These are phyloP conservation scores for Fusarium sp. DNA, from an alignment of 2,329 filamentous ascomycete species.

Conservation along the genomic window DNA sequence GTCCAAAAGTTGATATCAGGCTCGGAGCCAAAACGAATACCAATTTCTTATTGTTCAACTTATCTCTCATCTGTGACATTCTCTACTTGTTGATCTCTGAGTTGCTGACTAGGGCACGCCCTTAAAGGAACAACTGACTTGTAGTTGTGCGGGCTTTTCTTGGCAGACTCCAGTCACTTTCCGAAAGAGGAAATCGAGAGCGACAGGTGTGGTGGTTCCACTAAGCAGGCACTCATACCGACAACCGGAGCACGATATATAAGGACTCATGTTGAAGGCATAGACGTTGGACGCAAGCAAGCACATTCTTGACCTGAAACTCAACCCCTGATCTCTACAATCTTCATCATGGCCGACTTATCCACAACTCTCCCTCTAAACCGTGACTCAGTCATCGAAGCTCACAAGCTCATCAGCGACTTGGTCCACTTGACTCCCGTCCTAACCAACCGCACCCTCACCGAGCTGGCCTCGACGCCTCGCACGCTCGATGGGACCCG, in stretches of 20 bases:
- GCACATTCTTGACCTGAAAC: background rate
- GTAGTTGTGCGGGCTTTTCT: constrained; percentile 4
- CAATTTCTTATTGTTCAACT: constrained; percentile 31
- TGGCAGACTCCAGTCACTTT: constrained; percentile 8
- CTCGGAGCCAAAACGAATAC: constrained; percentile 40
- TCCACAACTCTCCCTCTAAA: constrained; percentile 73
- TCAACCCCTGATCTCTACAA: constrained; percentile 6
- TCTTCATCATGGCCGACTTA: constrained; percentile 63
- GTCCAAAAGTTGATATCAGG: constrained; percentile 47
- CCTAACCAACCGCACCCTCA: constrained; percentile 81
- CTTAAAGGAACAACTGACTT: constrained; percentile 17
- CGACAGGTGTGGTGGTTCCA: constrained; percentile 12
- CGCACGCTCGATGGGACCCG: constrained; percentile 69
- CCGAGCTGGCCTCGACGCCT: constrained; percentile 78
- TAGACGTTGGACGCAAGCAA: background rate
- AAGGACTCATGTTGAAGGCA: background rate
- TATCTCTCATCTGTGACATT: background rate
- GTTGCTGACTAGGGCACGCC: constrained; percentile 11
- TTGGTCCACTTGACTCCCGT: constrained; percentile 88
- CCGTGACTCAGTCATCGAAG: constrained; percentile 76
- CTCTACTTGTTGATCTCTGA: background rate
- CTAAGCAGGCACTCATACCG: background rate
- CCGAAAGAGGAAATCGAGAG: constrained; percentile 27
- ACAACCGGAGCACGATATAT: constrained; percentile 22
- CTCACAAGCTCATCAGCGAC: constrained; percentile 78